These are phyloP conservation scores for Cyberlindnera misumaiensis DNA, from an alignment of 805 yeast genomes.

Conservation along the genomic window DNA sequence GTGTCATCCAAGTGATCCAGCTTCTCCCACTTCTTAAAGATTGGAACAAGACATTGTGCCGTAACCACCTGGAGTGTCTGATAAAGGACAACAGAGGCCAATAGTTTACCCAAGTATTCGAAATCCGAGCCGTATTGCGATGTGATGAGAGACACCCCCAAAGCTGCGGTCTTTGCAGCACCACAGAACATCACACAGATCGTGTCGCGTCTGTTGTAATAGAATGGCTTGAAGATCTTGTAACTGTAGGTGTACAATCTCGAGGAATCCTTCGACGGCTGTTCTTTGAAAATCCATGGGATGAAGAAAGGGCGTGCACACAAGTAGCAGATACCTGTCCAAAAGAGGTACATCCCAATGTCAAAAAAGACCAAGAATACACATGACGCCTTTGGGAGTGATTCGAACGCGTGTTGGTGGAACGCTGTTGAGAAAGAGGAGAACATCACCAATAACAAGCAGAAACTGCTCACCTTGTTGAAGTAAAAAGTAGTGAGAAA, in stretches of 20 bases:
- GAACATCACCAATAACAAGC: slow-evolving; percentile 73
- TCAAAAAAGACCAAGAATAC: slow-evolving; percentile 79
- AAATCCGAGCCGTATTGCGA: slow-evolving; percentile 68
- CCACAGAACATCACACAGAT: slow-evolving; percentile 82
- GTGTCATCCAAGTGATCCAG: slow-evolving; percentile 17
- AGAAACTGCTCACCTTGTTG: slow-evolving; percentile 70
- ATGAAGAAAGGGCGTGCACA: slow-evolving; percentile 57
- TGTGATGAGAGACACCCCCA: slow-evolving; percentile 79
- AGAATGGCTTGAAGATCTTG: slow-evolving; percentile 49
- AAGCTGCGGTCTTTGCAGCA: slow-evolving; percentile 89
- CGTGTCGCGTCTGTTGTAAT: slow-evolving; percentile 64
- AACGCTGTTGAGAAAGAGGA: slow-evolving; percentile 84
- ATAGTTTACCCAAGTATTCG: slow-evolving; percentile 56
- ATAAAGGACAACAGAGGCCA: slow-evolving; percentile 79
- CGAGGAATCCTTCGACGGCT: slow-evolving; percentile 43
- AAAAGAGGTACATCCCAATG: slow-evolving; percentile 69
- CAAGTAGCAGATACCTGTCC: slow-evolving; percentile 56
- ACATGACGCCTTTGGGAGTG: slow-evolving; percentile 60
- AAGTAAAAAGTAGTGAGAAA: slow-evolving; percentile 49
- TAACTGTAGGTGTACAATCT: slow-evolving; percentile 36
- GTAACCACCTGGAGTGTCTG: slow-evolving; percentile 83
- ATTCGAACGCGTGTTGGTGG: slow-evolving; percentile 69
- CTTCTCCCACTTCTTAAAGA: slow-evolving; percentile 61
- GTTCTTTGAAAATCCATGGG: slow-evolving; percentile 32
- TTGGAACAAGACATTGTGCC: slow-evolving; percentile 63